Conservation (phyloP, 2,329 filamentous ascomycete genomes). For the Nigrospora oryzae region DNA sequence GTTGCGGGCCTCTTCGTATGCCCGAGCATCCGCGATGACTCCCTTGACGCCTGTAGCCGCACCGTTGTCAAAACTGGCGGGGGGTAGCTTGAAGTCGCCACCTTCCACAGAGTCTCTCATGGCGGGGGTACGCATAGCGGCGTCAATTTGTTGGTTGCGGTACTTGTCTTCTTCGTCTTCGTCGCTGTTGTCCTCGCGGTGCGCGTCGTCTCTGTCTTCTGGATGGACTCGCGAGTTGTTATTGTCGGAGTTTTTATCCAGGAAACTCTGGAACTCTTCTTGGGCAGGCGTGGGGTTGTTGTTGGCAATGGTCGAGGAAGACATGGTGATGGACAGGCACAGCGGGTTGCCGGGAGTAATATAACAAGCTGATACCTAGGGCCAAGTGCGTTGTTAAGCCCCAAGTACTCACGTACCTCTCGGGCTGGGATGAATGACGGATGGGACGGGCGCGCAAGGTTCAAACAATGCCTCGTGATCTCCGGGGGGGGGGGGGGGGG, state of each 20-base stretch:
- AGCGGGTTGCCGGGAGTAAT: conserved; percentile 10
- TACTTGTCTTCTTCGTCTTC: conserved; percentile 47
- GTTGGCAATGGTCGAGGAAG: conserved; percentile 19
- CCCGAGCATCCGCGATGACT: conserved; percentile 75
- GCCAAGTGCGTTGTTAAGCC: no score
- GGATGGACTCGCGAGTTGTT: conserved; percentile 39
- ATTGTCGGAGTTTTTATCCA: conserved; percentile 43
- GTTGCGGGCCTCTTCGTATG: conserved; percentile 61
- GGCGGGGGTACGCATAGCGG: conserved; percentile 57
- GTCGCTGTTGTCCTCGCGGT: conserved; percentile 28
- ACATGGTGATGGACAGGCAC: conserved; percentile 31
- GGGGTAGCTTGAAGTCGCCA: conserved; percentile 49
- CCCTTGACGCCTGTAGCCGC: conserved; percentile 77
- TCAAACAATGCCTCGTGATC: neutral
- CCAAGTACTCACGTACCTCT: conserved; percentile 1
- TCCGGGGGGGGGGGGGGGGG: neutral
- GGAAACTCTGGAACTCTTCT: conserved; percentile 57
- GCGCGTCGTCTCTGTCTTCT: conserved; percentile 45
- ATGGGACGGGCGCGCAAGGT: neutral
- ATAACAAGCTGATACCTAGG: neutral
- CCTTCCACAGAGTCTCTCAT: conserved; percentile 30
- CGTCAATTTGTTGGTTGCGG: conserved; percentile 48
- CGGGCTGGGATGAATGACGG: neutral
- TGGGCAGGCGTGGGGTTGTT: conserved; percentile 47
- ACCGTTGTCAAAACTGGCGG: conserved; percentile 55